Evolutionary conservation across 1,139 yeast species (phyloP), one percentile per base, ranked within the genome.

Genomic region (Debaryomycetaceae sp.): DNA sequence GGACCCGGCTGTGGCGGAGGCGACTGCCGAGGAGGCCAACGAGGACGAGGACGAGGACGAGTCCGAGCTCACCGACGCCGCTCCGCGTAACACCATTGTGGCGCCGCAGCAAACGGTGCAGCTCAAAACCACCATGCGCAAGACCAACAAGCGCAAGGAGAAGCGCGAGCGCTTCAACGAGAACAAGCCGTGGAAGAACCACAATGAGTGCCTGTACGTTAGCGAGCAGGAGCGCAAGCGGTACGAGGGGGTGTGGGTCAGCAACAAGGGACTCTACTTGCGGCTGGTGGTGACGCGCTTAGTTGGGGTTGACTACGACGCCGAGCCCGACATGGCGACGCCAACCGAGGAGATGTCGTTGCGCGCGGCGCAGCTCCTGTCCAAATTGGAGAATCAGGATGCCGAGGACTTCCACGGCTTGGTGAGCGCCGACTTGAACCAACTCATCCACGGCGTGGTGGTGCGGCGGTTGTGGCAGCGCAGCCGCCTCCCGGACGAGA

Each of bases 161-260:
- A 63, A 60, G 40, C 69, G 66, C 44, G 57, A 65, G 26, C 52
- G 58, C 15, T 89, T 91, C 53, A 83, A 91, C 50, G 95, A 84
- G 45, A 86, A 84, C 41, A 88, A 89, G 53, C 97, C 97, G 0
- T 91, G 98, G 97, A 91, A 89, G 47, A 80, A 85, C 47, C 96
- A 86, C 50, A 65, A 64, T 25, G 83, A 78, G 39, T 65, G 78
- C 8, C 65, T 65, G 28, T 65, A 61, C 32, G 68, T 88, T 9
- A 71, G 83, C 0, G 88, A 81, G 18, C 71, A 66, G 22, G 97
- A 91, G 51, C 66, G 85, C 37, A 88, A 86, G 48, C 59, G 97
- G 30, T 89, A 89, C 53, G 96, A 88, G 53, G 95, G 95, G 11
- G 71, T 91, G 16, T 91, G 96, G 95, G 95, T 83, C 0, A 78